A percentile compares a stretch with the other conserved stretches of the same genome.
phyloP scores from a whole-genome alignment of 495 filamentous ascomycete genomes.

The Tuber brumale region DNA sequence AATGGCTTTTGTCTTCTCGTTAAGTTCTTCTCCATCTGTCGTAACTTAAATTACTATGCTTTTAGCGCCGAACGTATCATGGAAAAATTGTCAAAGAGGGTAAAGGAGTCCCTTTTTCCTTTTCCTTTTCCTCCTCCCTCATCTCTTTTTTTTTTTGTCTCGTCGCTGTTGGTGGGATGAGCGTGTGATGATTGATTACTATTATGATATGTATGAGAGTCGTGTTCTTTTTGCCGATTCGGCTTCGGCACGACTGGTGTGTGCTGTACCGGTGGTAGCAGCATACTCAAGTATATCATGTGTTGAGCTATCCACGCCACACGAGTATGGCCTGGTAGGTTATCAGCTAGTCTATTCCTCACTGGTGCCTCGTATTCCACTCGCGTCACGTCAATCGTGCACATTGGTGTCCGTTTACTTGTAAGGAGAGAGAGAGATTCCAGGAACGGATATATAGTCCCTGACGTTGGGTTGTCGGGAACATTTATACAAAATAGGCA shows the following conservation, averaged over 20 bases:
- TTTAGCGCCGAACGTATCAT: background rate
- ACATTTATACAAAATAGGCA: background rate
- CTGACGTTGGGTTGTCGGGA: background rate
- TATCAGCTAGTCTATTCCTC: background rate
- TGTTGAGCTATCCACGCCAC: background rate
- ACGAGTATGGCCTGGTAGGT: background rate
- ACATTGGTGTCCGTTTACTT: background rate
- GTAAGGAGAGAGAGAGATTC: background rate
- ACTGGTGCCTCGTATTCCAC: background rate
- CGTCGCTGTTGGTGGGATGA: background rate
- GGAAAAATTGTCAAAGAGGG: background rate
- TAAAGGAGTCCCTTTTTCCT: background rate
- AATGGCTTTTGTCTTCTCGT: background rate
- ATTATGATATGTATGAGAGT: background rate
- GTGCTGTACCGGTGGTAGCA: background rate
- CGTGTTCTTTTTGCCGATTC: background rate
- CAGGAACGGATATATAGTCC: background rate
- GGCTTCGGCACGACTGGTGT: background rate
- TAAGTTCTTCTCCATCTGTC: background rate
- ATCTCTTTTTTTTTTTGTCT: background rate
- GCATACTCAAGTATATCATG: too few species aligned
- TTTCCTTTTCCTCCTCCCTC: background rate
- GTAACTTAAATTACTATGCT: background rate
- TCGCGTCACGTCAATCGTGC: background rate
- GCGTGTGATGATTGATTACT: background rate